These are phyloP conservation scores for Amphirosellinia nigrospora DNA, from an alignment of 495 filamentous ascomycete species.

Conservation along the genomic window DNA sequence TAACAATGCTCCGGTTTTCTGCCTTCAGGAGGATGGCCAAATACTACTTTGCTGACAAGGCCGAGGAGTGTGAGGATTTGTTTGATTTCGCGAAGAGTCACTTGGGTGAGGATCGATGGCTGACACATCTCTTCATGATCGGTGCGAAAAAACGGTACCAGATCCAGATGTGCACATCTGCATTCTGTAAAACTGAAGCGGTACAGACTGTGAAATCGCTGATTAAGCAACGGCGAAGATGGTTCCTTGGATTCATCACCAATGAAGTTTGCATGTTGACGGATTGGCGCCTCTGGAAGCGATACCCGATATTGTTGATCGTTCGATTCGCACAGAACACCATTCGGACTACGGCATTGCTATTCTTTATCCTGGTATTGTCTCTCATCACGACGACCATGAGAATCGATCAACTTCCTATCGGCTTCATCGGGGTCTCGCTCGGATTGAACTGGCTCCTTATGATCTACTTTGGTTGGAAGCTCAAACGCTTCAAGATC, in stretches of 20 bases:
- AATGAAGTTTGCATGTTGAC: constrained; percentile 99
- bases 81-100: constrained; percentile 98
- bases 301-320: constrained; percentile 87
- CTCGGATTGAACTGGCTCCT: constrained; percentile 92
- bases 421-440: constrained; percentile 95
- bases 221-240: constrained; percentile 92
- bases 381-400: constrained; percentile 86
- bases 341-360: constrained; percentile 90
- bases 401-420: constrained; percentile 76
- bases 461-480: constrained; percentile 94
- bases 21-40: constrained; percentile 97
- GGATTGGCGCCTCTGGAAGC: constrained; percentile 86
- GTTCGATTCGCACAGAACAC: constrained; percentile 97
- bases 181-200: constrained; percentile 98
- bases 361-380: constrained; percentile 95
- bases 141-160: constrained; percentile 91
- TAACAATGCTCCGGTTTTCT: constrained; percentile 95
- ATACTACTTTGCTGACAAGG: constrained; percentile 98
- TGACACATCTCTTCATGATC: constrained; percentile 99
- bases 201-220: constrained; percentile 87
- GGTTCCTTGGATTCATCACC: constrained; percentile 98
- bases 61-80: constrained; percentile 92
- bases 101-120: constrained; percentile 94
- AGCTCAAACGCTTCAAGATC: constrained; percentile 86
- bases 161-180: constrained; percentile 95